These are phyloP conservation scores for Coleophoma eucalyptorum DNA, from an alignment of 2,329 filamentous ascomycete genomes.

Conservation along the genomic window DNA sequence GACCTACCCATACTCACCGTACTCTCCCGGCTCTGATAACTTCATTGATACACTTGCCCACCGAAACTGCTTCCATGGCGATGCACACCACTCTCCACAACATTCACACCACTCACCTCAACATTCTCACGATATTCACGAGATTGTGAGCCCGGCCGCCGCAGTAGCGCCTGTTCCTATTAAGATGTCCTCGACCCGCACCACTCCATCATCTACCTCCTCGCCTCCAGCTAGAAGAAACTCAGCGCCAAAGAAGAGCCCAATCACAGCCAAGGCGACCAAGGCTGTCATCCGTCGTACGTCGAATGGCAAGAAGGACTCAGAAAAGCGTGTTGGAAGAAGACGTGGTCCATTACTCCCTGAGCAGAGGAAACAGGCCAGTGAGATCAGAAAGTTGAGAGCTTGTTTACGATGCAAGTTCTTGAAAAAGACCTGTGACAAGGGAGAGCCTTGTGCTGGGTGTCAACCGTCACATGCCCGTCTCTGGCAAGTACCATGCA, in stretches of 20 bases:
- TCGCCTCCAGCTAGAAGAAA: conserved; percentile 65
- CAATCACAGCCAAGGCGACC: conserved; percentile 62
- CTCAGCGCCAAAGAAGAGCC: conserved; percentile 62
- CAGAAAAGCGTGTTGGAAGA: conserved; percentile 90
- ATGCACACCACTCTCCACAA: conserved; percentile 40
- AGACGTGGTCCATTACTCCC: conserved; percentile 86
- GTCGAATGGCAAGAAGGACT: conserved; percentile 75
- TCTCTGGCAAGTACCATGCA: conserved; percentile 96
- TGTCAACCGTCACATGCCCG: conserved; percentile 95
- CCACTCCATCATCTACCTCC: conserved; percentile 57
- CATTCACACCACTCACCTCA: conserved; percentile 18
- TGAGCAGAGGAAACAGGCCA: conserved; percentile 93
- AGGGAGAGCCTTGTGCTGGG: conserved; percentile 91
- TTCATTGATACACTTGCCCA: conserved; percentile 57
- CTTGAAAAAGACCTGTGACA: conserved; percentile 98
- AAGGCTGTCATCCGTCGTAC: conserved; percentile 83
- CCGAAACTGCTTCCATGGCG: conserved; percentile 58
- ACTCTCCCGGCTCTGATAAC: conserved; percentile 78
- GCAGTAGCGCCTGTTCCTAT: conserved; percentile 67
- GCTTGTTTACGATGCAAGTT: conserved; percentile 97
- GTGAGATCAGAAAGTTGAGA: conserved; percentile 91
- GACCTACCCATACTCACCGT: conserved; percentile 67
- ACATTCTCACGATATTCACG: conserved; percentile 40
- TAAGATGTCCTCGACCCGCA: conserved; percentile 58
- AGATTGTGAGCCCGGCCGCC: conserved; percentile 63